These are phyloP conservation scores for Claviceps quebecensis DNA, from an alignment of 2,329 filamentous ascomycete species.

Conservation along the genomic window DNA sequence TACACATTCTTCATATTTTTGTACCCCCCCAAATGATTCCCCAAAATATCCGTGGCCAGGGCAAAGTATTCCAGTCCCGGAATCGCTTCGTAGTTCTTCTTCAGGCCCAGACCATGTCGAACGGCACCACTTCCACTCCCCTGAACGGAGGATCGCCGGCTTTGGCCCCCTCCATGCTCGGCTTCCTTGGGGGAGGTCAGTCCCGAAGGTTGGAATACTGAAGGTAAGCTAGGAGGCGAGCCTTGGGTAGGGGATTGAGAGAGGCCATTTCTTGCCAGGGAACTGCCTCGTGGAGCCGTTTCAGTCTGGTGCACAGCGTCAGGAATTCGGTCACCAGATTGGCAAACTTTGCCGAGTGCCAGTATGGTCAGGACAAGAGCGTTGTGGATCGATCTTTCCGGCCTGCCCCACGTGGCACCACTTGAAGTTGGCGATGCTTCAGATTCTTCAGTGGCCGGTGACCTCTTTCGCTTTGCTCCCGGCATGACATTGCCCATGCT, in stretches of 20 bases:
- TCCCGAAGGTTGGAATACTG: conserved; percentile 35
- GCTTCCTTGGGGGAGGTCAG: conserved; percentile 37
- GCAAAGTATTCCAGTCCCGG: conserved; percentile 86
- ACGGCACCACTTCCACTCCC: conserved; percentile 13
- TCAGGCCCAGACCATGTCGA: conserved; percentile 18
- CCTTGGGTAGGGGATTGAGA: conserved; percentile 38
- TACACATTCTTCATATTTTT: conserved; percentile 75
- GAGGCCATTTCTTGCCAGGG: conserved; percentile 32
- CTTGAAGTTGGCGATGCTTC: conserved; percentile 17
- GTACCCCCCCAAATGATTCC: conserved; percentile 63
- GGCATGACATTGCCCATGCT: conserved; percentile 14
- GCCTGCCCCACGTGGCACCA: conserved; percentile 29
- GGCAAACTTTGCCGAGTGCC: conserved; percentile 74
- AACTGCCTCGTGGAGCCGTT: conserved; percentile 20
- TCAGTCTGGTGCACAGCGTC: conserved; percentile 36
- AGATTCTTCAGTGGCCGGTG: conserved; percentile 25
- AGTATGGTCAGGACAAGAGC: conserved; percentile 72
- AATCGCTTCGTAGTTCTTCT: conserved; percentile 65
- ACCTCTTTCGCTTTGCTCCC: conserved; percentile 43
- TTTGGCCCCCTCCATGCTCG: conserved; percentile 26
- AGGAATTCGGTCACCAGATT: conserved; percentile 37
- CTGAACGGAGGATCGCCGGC: conserved; percentile 39
- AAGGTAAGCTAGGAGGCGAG: conserved; percentile 34
- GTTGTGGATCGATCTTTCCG: conserved; percentile 58
- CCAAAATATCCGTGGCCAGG: conserved; percentile 73